Evolutionary conservation across 1,139 yeast species (phyloP), one percentile per base, ranked within the genome.

Genomic region (Kodamaea ohmeri): DNA sequence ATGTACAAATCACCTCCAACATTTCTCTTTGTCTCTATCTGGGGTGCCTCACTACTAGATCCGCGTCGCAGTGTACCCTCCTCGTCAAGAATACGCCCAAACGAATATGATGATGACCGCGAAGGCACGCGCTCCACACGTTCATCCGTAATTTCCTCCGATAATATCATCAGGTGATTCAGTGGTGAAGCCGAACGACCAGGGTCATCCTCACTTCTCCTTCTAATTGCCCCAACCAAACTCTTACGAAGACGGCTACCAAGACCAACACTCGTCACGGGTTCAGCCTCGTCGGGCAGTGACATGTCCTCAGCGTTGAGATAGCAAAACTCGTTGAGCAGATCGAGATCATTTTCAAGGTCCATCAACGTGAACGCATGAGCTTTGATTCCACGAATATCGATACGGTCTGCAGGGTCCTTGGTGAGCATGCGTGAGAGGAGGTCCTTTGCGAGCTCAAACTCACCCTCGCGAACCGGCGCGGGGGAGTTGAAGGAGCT

Each of bases 341-440:
- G 61, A 30, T 62, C 68, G 37, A 69, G 46, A 38, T 68, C 70
- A 16, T 65, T 55, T 13, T 77, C 73, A 46, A 86, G 62, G 25
- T 80, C 89, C 60, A 78, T 70, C 22, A 76, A 54, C 7, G 87
- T 77, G 63, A 95, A 89, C 0, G 90, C 86, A 60, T 92, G 97
- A 7, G 62, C 62, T 58, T 90, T 92, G 44, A 90, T 83, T 19
- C 83, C 88, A 13, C 68, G 61, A 25, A 92, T 80, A 18, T 80
- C 82, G 24, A 85, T 76, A 53, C 99, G 74, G 29, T 73, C 65
- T 2, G 61, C 53, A 1, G 95, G 89, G 53, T 88, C 76, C 53
- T 89, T 92, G 36, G 76, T 79, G 32, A 94, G 68, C 51, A 94
- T 55, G 50, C 74, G 74, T 2, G 56, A 41, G 25, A 94, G 58